phyloP scores from a whole-genome alignment of 306 rosid species.

The Boehmeria nivea region DNA sequence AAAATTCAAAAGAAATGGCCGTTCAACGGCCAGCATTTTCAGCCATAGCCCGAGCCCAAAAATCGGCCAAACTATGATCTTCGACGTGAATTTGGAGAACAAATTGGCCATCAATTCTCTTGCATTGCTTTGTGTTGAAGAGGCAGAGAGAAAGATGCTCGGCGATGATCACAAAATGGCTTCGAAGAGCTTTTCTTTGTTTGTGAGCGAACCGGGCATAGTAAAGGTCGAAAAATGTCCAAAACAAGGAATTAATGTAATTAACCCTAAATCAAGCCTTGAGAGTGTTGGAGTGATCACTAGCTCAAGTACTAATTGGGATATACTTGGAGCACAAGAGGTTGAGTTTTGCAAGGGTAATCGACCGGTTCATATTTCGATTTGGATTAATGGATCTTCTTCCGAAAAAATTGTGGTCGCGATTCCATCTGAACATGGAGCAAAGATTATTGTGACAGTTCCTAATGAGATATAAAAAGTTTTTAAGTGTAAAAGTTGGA shows the following conservation, averaged over 20 bases:
- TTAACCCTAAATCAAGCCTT: neutral
- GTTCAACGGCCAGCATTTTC: conserved; percentile 10
- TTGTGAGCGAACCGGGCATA: conserved; percentile 24
- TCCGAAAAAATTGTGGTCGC: conserved; percentile 25
- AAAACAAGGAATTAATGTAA: neutral
- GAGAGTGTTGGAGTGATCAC: too few relatives aligned
- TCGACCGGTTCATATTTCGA: conserved; percentile 33
- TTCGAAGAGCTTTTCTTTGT: conserved; percentile 16
- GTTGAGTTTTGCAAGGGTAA: conserved; percentile 35
- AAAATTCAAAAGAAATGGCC: neutral
- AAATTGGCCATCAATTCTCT: conserved; percentile 7
- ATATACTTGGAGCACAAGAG: conserved; percentile 31
- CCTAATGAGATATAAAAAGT: neutral
- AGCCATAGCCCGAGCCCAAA: conserved; percentile 21
- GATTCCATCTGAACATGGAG: conserved; percentile 16
- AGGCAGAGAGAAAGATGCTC: conserved; percentile 24
- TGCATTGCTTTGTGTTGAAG: conserved; percentile 41
- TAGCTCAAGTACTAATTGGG: too few relatives aligned
- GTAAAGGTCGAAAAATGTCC: conserved; percentile 26
- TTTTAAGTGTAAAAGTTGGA: too few relatives aligned
- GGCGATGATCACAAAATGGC: conserved; percentile 7
- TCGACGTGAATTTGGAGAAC: conserved; percentile 17
- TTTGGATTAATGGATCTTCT: conserved; percentile 37
- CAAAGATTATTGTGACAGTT: conserved; percentile 24
- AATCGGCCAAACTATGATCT: conserved; percentile 22